These are phyloP conservation scores for Babesia caballi DNA, from an alignment of 169 alveolate species.

Conservation along the genomic window DNA sequence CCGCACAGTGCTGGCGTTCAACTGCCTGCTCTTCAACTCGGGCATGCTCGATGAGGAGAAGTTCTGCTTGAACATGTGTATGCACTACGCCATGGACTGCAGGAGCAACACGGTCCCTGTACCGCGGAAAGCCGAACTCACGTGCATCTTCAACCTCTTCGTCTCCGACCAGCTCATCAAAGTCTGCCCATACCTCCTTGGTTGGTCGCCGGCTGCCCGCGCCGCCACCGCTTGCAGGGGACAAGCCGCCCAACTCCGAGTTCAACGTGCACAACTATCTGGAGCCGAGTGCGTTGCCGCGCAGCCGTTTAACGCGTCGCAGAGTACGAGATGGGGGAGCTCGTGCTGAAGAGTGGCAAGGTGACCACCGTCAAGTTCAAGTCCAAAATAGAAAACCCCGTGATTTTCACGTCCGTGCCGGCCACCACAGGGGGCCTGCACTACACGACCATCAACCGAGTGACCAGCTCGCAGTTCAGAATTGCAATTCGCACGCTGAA, in stretches of 20 bases:
- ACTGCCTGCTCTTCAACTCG: conserved; percentile 38
- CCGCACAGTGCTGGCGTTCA: conserved; percentile 21
- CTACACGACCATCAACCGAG: not conserved
- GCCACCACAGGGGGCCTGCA: not conserved
- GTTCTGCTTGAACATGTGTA: conserved; percentile 47
- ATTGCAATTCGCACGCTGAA: not conserved
- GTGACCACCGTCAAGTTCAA: conserved; percentile 24
- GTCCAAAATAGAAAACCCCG: conserved; percentile 37
- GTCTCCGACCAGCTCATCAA: not conserved
- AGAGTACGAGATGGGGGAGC: conserved; percentile 37
- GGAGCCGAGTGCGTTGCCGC: conserved; percentile 6
- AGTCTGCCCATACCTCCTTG: conserved; percentile 21
- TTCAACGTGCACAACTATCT: conserved; percentile 29
- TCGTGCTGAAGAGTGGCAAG: not conserved
- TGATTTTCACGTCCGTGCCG: conserved; percentile 31
- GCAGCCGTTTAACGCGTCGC: not conserved
- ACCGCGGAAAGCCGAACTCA: not conserved
- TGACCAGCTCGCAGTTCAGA: conserved; percentile 1
- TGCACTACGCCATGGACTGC: conserved; percentile 31
- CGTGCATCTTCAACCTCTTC: conserved; percentile 31
- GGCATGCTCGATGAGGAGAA: not conserved
- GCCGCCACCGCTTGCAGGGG: conserved; percentile 8
- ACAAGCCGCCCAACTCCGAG: not conserved
- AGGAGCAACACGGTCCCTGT: not conserved
- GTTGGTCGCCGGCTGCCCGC: not conserved